phyloP scores from a whole-genome alignment of 768 basidiomycete species.

The Tylopilus plumbeoviolaceoides region DNA sequence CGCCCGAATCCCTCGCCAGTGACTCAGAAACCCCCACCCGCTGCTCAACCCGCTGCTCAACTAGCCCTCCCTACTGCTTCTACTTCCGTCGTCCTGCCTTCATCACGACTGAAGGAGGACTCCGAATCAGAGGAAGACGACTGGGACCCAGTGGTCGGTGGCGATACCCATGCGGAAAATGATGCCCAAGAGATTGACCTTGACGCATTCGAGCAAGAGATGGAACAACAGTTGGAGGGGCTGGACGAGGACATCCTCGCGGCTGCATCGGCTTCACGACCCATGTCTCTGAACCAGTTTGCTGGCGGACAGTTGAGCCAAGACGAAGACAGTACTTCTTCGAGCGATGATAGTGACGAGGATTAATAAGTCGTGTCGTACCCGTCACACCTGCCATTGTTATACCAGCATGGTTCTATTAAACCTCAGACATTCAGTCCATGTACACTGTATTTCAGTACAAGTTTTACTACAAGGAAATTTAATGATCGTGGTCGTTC shows the following conservation, averaged over 20 bases:
- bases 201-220: slow-evolving; percentile 33
- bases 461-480: neutral
- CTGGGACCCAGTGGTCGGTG: slow-evolving; percentile 46
- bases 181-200: slow-evolving; percentile 34
- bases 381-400: neutral
- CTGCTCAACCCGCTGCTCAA: slow-evolving; percentile 19
- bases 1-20: slow-evolving; percentile 25
- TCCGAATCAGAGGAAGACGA: slow-evolving; percentile 44
- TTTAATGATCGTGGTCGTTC: neutral
- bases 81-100: slow-evolving; percentile 28
- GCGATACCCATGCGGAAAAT: slow-evolving; percentile 23
- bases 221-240: slow-evolving; percentile 35
- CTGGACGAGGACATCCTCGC: slow-evolving; percentile 50
- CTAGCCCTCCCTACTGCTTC: slow-evolving; percentile 40
- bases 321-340: slow-evolving; percentile 49
- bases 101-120: slow-evolving; percentile 28
- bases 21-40: slow-evolving; percentile 8
- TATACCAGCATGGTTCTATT: slow-evolving; percentile 5
- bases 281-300: slow-evolving; percentile 49
- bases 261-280: slow-evolving; percentile 35
- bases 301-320: slow-evolving; percentile 39
- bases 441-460: slow-evolving; percentile 2
- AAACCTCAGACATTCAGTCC: slow-evolving; percentile 4
- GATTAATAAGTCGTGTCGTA: slow-evolving; percentile 36
- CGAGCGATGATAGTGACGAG: slow-evolving; percentile 54